Evolutionary conservation across 306 rosid species (phyloP).

Genomic region (Fragaria vesca): DNA sequence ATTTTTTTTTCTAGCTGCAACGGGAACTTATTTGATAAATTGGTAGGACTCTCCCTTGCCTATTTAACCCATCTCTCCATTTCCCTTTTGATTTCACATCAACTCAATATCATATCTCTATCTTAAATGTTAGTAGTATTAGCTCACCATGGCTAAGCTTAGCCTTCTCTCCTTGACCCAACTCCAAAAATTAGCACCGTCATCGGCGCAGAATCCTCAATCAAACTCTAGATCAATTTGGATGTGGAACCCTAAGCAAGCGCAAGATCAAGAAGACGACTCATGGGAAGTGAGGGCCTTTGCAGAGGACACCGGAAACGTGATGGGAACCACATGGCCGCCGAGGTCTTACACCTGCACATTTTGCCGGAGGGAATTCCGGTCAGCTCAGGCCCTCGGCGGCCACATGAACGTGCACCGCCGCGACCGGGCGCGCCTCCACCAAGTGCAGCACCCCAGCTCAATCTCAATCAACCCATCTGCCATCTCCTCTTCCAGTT

Average conservation of each 20-base stretch:
- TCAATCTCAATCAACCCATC: slow-evolving; percentile 16
- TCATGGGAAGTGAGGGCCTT: slow-evolving; percentile 94
- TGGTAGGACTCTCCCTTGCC: slow-evolving; percentile 8
- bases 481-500: slow-evolving; percentile 5
- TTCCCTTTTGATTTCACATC: slow-evolving; percentile 33
- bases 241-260: slow-evolving; percentile 76
- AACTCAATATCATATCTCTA: slow-evolving; percentile 26
- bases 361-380: slow-evolving; percentile 78
- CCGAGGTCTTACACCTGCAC: slow-evolving; percentile 91
- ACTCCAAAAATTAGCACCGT: slow-evolving; percentile 23
- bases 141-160: slow-evolving; percentile 70
- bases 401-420: slow-evolving; percentile 99
- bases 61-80: slow-evolving; percentile 38
- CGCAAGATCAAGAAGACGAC: slow-evolving; percentile 51
- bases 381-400: slow-evolving; percentile 95
- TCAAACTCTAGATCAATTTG: slow-evolving; percentile 51
- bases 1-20: no score
- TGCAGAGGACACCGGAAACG: slow-evolving; percentile 79
- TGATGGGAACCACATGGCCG: slow-evolving; percentile 90
- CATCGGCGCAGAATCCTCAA: slow-evolving; percentile 27
- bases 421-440: slow-evolving; percentile 94
- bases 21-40: no score
- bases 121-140: slow-evolving; percentile 58
- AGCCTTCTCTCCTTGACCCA: slow-evolving; percentile 62
- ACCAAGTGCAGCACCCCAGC: slow-evolving; percentile 41